Base-by-base conservation (phyloP, 345 rosid genomes). In the Microcos paniculata region DNA sequence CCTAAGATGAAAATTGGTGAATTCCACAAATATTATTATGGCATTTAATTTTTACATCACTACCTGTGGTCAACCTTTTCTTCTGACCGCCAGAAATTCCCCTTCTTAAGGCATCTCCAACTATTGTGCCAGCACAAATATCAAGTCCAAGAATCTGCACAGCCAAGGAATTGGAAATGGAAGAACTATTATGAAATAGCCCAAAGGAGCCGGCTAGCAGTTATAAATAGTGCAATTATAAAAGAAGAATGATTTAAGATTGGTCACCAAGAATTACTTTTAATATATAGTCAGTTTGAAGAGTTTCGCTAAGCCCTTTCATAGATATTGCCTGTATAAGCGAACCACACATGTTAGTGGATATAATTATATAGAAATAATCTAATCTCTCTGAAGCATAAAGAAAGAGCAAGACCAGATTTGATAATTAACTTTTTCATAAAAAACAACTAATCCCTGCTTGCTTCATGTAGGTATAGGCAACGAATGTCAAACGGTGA, bases 41-140 rank as follows among this genome's bases (percentile, higher is more conserved):
- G 8, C 1, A 42, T 42, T 42, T 0, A 13, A 46, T 12, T 45
- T 10, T 45, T 6, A 68, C 30, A 24, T 67, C 40, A 58, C 16
- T 58, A 87, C 90, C 90, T 64, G 87, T 87, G 5, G 88, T 85
- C 66, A 87, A 45, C 31, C 90, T 64, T 67, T 83, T 87, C 76
- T 85, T 87, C 59, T 87, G 87, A 21, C 90, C 88, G 33, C 88
- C 90, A 6, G 90, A 87, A 21, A 85, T 81, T 30, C 90, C 88
- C 76, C 88, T 76, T 75, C 72, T 78, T 84, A 85, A 78, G 67
- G 61, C 80, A 77, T 85, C 80, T 26, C 90, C 88, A 28, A 87
- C 87, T 49, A 85, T 10, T 51, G 87, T 87, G 40, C 82, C 88
- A 0, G 83, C 88, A 75, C 88, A 87, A 21, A 85, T 70, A 71